Evolutionary conservation across 495 filamentous ascomycete genomes (phyloP).

Genomic region (Aspergillus ostianus): DNA sequence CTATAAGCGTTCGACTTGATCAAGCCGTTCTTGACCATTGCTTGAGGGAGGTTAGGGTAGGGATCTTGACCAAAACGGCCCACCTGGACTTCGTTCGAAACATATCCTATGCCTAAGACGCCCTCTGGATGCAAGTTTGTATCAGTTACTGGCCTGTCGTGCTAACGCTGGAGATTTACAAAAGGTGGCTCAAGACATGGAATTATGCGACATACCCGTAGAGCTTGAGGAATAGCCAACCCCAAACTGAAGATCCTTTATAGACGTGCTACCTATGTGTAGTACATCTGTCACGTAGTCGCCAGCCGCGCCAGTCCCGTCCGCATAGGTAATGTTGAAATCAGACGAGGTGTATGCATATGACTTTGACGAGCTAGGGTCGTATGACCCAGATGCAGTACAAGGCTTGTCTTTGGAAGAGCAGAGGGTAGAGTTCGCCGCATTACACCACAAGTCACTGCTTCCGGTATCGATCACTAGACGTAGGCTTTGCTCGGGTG

Average conservation of each 20-base stretch:
- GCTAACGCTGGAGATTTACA: not conserved
- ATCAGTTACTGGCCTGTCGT: conserved; percentile 1
- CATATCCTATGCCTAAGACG: conserved; percentile 90
- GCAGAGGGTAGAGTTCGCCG: conserved; percentile 62
- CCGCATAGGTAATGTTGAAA: conserved; percentile 92
- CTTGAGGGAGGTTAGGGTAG: conserved; percentile 78
- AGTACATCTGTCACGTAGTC: conserved; percentile 85
- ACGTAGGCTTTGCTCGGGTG: conserved; percentile 61
- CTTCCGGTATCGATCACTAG: conserved; percentile 81
- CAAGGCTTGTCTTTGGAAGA: conserved; percentile 45
- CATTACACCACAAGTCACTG: conserved; percentile 88
- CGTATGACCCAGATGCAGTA: conserved; percentile 60
- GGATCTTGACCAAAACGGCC: conserved; percentile 52
- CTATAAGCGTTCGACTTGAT: conserved; percentile 85
- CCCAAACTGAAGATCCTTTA: conserved; percentile 78
- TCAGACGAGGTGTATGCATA: conserved; percentile 71
- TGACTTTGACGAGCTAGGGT: conserved; percentile 74
- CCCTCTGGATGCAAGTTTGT: conserved; percentile 49
- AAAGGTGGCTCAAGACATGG: not conserved
- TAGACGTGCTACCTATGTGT: conserved; percentile 56
- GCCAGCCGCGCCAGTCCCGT: conserved; percentile 75
- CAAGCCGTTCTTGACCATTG: conserved; percentile 65
- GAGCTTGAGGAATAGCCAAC: conserved; percentile 75
- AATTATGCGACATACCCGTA: conserved; percentile 22
- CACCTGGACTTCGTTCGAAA: conserved; percentile 76